phyloP scores from a whole-genome alignment of 2,329 filamentous ascomycete genomes.

The Talaromyces sp. region DNA sequence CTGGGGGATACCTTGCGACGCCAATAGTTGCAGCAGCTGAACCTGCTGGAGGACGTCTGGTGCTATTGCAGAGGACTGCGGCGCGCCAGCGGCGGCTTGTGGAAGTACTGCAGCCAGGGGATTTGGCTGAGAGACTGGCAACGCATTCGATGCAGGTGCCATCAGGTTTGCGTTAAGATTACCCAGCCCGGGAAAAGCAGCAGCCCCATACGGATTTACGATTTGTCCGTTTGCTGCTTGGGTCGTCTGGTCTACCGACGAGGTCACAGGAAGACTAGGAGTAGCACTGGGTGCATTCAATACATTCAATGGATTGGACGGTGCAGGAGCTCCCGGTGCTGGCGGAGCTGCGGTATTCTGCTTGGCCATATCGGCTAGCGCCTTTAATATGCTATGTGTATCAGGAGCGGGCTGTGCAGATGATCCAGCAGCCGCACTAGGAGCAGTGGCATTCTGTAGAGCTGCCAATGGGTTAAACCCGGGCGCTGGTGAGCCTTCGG shows the following conservation, averaged over 20 bases:
- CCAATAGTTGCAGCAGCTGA: constrained; percentile 67
- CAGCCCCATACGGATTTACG: constrained; percentile 52
- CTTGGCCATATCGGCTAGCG: constrained; percentile 73
- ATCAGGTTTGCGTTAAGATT: constrained; percentile 33
- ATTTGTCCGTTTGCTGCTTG: constrained; percentile 42
- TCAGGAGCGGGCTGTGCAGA: constrained; percentile 43
- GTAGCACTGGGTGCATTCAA: constrained; percentile 43
- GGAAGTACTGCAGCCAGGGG: constrained; percentile 39
- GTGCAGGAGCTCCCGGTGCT: constrained; percentile 29
- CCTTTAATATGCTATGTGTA: constrained; percentile 66
- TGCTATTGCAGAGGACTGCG: constrained; percentile 22
- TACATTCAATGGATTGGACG: constrained; percentile 43
- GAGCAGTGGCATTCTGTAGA: constrained; percentile 16
- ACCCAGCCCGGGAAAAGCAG: constrained; percentile 44
- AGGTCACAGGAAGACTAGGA: constrained; percentile 29
- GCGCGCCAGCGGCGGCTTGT: constrained; percentile 26
- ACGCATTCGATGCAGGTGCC: constrained; percentile 36
- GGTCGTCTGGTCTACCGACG: constrained; percentile 42
- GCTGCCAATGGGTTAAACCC: constrained; percentile 36
- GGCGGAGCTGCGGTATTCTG: constrained; percentile 57
- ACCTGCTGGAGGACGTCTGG: constrained; percentile 61
- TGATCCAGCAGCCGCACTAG: constrained; percentile 17
- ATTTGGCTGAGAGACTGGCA: constrained; percentile 32
- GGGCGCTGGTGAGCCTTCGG: constrained; percentile 49
- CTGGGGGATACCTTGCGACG: constrained; percentile 68